Evolutionary conservation across 2,329 filamentous ascomycete genomes (phyloP), one percentile per base, ranked within the genome.

Genomic region (Clonostachys solani): DNA sequence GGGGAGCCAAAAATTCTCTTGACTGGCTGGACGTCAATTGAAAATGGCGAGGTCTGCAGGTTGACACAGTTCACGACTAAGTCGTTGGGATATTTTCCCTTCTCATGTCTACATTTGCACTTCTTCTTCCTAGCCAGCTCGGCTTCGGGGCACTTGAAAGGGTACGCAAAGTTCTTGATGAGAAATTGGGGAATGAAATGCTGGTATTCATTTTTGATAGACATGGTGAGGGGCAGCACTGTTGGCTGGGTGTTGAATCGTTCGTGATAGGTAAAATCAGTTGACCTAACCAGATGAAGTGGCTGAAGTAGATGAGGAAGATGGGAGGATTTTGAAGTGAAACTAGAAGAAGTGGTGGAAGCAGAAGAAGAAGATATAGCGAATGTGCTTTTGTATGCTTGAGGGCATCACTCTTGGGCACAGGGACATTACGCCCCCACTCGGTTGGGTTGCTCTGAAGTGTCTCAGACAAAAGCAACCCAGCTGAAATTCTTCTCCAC

Each of bases 11-110:
- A 50, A 12, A 60, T 50, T 4, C 59, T 49, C 12, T 48, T 45
- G 4, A 60, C 51, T 3, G 53, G 49, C 2, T 47, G 51, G 44
- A 58, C 56, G n/a, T 53, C 43, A 12, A 60, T 45, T 2, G 12
- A 19, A 15, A 51, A 46, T 1, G 47, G 45, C 4, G 55, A 48
- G 5, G 34, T 36, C 6, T 17, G 36, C 8, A 62, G 47, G 36
- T 60, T 48, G 12, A 62, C 51, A 44, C 48, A 47, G 36, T 60
- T 52, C n/a, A 62, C 52, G 16, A 62, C 54, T 6, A 45, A 43
- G 40, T 61, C 54, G 9, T 54, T 52, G 12, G 51, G 54, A 44
- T 50, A 51, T 23, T 48, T 49, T 12, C 45, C 45, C 12, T 51
- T 48, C 36, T 40, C 46, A 19, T 48, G 46, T 33, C 40, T 47